These are phyloP conservation scores for Calonectria montana DNA, from an alignment of 2,329 filamentous ascomycete species.

Conservation along the genomic window DNA sequence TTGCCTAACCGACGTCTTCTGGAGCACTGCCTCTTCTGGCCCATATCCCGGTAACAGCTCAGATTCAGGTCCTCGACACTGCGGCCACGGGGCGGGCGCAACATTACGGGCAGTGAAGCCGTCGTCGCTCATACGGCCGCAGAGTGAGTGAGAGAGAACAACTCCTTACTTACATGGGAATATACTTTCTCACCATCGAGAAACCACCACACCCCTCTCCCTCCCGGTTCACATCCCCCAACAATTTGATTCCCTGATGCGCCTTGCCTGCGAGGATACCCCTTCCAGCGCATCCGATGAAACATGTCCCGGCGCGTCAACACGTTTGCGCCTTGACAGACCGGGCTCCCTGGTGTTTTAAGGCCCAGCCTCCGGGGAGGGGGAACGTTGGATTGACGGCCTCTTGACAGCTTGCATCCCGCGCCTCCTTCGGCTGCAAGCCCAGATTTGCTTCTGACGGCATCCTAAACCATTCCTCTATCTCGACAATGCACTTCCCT, in stretches of 20 bases:
- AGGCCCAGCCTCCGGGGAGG: neutral
- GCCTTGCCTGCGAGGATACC: neutral
- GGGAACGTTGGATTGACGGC: neutral
- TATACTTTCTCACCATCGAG: neutral
- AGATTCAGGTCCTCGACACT: neutral
- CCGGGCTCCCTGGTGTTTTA: constrained; percentile 10
- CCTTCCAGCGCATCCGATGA: constrained; percentile 4
- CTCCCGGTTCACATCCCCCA: neutral
- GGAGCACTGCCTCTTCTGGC: constrained; percentile 4
- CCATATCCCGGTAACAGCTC: neutral
- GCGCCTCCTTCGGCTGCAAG: neutral
- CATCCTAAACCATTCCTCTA: neutral
- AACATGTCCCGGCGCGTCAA: constrained; percentile 7
- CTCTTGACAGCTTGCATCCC: neutral
- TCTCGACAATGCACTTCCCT: neutral
- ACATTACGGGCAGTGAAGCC: neutral
- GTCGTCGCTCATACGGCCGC: neutral
- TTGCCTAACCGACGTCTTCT: neutral
- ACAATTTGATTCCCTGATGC: neutral
- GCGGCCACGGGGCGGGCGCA: neutral
- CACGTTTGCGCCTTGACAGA: constrained; percentile 19
- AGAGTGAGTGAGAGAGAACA: neutral
- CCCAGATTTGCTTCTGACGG: neutral
- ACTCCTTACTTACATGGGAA: constrained; percentile 7
- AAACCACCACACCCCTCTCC: too few relatives aligned